Evolutionary conservation across 345 rosid species (phyloP).

Genomic region (Bruguiera parviflora): DNA sequence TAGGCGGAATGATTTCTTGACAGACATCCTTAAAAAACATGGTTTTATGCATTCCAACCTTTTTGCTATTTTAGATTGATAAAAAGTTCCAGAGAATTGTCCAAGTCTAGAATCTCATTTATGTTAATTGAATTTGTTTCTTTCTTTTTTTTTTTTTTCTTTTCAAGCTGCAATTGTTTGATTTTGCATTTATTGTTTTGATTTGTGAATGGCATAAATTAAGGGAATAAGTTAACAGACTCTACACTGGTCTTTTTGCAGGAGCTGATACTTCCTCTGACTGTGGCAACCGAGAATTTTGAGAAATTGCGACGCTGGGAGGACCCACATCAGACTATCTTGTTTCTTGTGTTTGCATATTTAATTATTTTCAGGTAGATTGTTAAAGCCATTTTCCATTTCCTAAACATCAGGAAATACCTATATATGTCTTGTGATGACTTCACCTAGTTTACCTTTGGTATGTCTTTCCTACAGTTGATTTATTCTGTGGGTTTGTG

Average conservation of each 20-base stretch:
- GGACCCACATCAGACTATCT: constrained; percentile 75
- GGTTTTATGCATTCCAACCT: not conserved
- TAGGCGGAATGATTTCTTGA: too few relatives aligned
- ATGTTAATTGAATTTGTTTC: not conserved
- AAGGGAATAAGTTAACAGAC: not conserved
- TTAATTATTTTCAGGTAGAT: constrained; percentile 72
- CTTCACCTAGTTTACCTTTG: not conserved
- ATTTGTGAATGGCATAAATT: not conserved
- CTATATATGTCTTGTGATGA: not conserved
- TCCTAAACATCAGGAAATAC: too few relatives aligned
- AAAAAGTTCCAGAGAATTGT: not conserved
- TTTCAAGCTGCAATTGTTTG: too few relatives aligned
- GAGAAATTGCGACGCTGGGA: constrained; percentile 84
- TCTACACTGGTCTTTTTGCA: constrained; percentile 23
- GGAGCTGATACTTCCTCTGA: constrained; percentile 87
- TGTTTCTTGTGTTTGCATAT: constrained; percentile 67
- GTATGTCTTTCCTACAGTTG: not conserved
- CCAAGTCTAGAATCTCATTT: not conserved
- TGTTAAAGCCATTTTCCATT: too few relatives aligned
- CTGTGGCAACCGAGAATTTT: constrained; percentile 51
- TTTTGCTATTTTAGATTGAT: not conserved
- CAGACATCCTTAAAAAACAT: not conserved
- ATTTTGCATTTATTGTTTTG: too few relatives aligned
- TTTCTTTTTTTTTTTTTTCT: too few relatives aligned
- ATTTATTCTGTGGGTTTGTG: too few relatives aligned